Conservation (phyloP, 768 basidiomycete species). For the Boletus subparvulus region DNA sequence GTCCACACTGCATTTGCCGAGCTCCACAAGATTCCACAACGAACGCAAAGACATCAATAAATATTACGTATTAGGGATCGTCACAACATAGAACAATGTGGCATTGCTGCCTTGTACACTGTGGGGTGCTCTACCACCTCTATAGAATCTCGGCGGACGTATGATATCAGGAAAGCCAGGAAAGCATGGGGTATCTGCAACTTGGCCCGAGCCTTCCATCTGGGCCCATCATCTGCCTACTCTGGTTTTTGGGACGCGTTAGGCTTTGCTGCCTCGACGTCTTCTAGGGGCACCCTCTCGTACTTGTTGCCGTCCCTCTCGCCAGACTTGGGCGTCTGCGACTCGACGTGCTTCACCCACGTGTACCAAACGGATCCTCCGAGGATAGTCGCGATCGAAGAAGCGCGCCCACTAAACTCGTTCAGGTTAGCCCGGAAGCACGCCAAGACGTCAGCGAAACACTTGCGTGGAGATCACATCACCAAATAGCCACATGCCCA, state of each 20-base stretch:
- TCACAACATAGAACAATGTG: constrained; percentile 2
- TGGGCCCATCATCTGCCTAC: constrained; percentile 7
- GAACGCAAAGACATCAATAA: no score
- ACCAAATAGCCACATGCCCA: constrained; percentile 77
- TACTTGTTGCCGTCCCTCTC: constrained; percentile 40
- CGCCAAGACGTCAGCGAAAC: neutral
- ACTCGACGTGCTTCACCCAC: constrained; percentile 80
- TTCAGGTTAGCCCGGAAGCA: constrained; percentile 1
- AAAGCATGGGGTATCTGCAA: constrained; percentile 16
- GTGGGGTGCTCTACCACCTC: constrained; percentile 4
- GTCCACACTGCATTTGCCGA: constrained; percentile 5
- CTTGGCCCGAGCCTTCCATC: constrained; percentile 4
- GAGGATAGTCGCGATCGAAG: constrained; percentile 81
- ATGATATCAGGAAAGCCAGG: constrained; percentile 8
- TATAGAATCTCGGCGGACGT: constrained; percentile 7
- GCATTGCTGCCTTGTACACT: constrained; percentile 3
- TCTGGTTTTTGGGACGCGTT: constrained; percentile 29
- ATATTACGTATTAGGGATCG: neutral
- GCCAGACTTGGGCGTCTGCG: constrained; percentile 38
- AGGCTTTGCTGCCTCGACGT: constrained; percentile 52
- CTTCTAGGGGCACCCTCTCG: constrained; percentile 63
- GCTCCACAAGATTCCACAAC: constrained; percentile 7
- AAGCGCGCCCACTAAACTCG: constrained; percentile 64
- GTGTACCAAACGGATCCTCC: constrained; percentile 83
- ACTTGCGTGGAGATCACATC: constrained; percentile 80